A percentile compares a stretch with the other conserved stretches of the same genome.
Conservation (phyloP, 2,329 filamentous ascomycete genomes). For the Aspergillus phoenicis region DNA sequence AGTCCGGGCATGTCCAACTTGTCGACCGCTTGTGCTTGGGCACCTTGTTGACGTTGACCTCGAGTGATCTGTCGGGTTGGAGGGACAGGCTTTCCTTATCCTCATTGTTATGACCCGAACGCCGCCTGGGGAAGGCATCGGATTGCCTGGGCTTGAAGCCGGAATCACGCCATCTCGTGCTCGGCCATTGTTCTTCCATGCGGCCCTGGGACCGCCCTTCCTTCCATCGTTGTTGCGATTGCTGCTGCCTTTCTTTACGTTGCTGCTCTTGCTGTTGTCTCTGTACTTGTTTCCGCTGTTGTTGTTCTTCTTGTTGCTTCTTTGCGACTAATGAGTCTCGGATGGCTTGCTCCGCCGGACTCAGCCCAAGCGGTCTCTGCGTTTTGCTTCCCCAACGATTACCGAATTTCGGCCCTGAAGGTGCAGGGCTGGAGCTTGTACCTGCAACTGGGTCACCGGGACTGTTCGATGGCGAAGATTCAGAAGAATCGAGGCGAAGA, state of each 20-base stretch:
- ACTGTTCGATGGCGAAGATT: slow-evolving; percentile 28
- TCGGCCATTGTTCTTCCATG: background rate
- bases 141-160: background rate
- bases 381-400: slow-evolving; percentile 23
- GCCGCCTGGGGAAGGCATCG: background rate
- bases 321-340: slow-evolving; percentile 32
- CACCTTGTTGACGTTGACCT: slow-evolving; percentile 4
- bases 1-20: slow-evolving; percentile 35
- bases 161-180: background rate
- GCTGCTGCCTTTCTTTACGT: background rate
- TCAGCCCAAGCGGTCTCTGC: slow-evolving; percentile 29
- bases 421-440: slow-evolving; percentile 15
- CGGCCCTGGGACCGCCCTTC: background rate
- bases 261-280: background rate
- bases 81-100: slow-evolving; percentile 11
- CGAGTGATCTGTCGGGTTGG: slow-evolving; percentile 17
- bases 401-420: slow-evolving; percentile 32
- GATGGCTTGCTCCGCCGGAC: slow-evolving; percentile 35
- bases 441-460: slow-evolving; percentile 7
- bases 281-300: background rate
- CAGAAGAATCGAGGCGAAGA: slow-evolving; percentile 31
- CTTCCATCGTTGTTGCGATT: background rate
- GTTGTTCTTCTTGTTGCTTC: slow-evolving; percentile 5
- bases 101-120: background rate
- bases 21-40: slow-evolving; percentile 7